Conservation (phyloP, 2,329 filamentous ascomycete genomes). For the Verticillium albo-atrum region DNA sequence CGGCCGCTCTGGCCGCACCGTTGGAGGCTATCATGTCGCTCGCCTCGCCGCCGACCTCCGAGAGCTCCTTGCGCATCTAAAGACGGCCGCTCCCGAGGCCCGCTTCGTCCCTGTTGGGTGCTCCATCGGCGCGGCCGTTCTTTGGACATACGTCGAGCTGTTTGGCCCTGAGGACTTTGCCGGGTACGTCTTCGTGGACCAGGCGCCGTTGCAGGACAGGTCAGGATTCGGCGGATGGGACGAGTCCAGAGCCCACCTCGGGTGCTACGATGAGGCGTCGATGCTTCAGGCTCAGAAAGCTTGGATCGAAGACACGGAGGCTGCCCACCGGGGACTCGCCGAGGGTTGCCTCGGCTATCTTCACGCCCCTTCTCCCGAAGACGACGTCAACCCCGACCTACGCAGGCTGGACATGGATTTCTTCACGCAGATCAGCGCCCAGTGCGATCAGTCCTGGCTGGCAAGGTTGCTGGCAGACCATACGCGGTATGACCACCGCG, state of each 20-base stretch:
- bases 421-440: conserved; percentile 25
- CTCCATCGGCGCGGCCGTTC: conserved; percentile 34
- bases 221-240: conserved; percentile 25
- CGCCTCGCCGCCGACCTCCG: conserved; percentile 32
- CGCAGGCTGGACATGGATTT: conserved; percentile 13
- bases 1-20: conserved; percentile 23
- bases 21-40: conserved; percentile 33
- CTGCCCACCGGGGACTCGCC: conserved; percentile 25
- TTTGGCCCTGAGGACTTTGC: conserved; percentile 25
- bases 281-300: conserved; percentile 24
- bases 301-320: conserved; percentile 16
- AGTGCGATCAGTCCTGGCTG: conserved; percentile 31
- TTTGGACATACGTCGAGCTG: conserved; percentile 35
- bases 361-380: conserved; percentile 16
- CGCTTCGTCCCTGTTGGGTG: conserved; percentile 29
- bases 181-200: conserved; percentile 33
- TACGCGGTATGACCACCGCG: conserved; percentile 35
- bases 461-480: conserved; percentile 32
- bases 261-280: conserved; percentile 32
- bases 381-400: conserved; percentile 18
- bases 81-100: not conserved
- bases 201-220: conserved; percentile 34
- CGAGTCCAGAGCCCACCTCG: conserved; percentile 21
- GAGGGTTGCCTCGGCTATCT: conserved; percentile 30
- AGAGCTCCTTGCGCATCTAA: conserved; percentile 23